Evolutionary conservation across 495 filamentous ascomycete species (phyloP).

Genomic region (Hyaloscypha hepaticicola): DNA sequence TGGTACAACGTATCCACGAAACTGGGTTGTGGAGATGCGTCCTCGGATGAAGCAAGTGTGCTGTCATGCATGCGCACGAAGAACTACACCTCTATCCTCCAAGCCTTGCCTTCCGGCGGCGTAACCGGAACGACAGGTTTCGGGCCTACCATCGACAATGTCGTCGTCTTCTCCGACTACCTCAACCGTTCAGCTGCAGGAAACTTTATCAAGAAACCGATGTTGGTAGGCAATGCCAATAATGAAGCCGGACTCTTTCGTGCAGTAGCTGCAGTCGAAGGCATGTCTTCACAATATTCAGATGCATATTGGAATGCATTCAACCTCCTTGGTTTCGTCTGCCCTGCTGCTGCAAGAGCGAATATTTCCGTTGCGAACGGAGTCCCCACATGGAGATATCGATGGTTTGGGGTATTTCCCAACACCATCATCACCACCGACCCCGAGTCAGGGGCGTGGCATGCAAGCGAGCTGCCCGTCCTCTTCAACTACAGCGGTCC

Average conservation of each 20-base stretch:
- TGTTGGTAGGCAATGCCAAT: conserved; percentile 46
- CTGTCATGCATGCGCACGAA: conserved; percentile 47
- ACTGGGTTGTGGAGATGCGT: conserved; percentile 44
- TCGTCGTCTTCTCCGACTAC: conserved; percentile 53
- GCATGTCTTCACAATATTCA: conserved; percentile 19
- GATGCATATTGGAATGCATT: conserved; percentile 35
- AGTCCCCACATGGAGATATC: conserved; percentile 50
- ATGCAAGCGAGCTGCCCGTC: conserved; percentile 40
- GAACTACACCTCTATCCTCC: conserved; percentile 35
- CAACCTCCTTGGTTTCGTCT: conserved; percentile 43
- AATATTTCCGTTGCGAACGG: conserved; percentile 32
- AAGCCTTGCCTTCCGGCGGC: conserved; percentile 24
- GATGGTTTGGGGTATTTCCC: conserved; percentile 50
- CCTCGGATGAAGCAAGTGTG: conserved; percentile 36
- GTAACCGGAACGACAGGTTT: conserved; percentile 40
- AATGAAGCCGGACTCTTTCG: conserved; percentile 46
- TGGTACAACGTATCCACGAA: conserved; percentile 43
- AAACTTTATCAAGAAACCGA: conserved; percentile 40
- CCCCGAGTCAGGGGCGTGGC: conserved; percentile 46
- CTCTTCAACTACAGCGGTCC: conserved; percentile 27
- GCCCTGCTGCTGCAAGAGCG: conserved; percentile 39
- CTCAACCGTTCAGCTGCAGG: conserved; percentile 33
- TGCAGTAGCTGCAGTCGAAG: conserved; percentile 10
- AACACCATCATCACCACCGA: conserved; percentile 41
- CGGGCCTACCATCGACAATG: conserved; percentile 49